Percentiles rank a stretch among this genome's conserved stretches.
Evolutionary conservation across 352 stramenopile genomes (phyloP).

Genomic region (Paralagenidium karlingii): DNA sequence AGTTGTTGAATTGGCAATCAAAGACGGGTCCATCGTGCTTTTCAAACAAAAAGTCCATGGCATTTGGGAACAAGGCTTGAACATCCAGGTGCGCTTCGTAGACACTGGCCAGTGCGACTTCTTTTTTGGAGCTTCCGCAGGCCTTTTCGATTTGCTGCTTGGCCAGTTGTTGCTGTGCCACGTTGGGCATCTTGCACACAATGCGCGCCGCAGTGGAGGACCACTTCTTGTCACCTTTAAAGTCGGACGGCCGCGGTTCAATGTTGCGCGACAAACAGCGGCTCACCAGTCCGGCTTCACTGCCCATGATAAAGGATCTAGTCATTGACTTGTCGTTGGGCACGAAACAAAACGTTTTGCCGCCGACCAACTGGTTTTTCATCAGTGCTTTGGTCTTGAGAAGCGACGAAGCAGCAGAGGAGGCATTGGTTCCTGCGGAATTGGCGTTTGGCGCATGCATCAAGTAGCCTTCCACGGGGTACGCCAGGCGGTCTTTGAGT

Average conservation of each 20-base stretch:
- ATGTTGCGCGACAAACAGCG: conserved; percentile 39
- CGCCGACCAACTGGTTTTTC: conserved; percentile 16
- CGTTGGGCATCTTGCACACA: conserved; percentile 33
- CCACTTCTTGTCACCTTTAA: conserved; percentile 76
- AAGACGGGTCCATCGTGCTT: conserved; percentile 64
- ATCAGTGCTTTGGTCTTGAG: neutral
- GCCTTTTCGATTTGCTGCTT: conserved; percentile 56
- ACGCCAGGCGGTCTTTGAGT: conserved; percentile 63
- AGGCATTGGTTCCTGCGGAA: neutral
- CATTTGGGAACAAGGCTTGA: conserved; percentile 36
- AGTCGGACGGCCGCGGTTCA: conserved; percentile 20
- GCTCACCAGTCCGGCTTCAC: conserved; percentile 49
- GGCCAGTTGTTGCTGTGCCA: conserved; percentile 16
- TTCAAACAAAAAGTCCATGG: conserved; percentile 68
- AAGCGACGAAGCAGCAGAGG: neutral
- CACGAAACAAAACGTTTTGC: conserved; percentile 52
- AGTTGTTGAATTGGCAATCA: conserved; percentile 69
- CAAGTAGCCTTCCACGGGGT: conserved; percentile 77
- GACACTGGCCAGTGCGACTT: conserved; percentile 53
- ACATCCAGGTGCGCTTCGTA: conserved; percentile 66
- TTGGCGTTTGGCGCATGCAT: conserved; percentile 25
- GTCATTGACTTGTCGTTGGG: conserved; percentile 53
- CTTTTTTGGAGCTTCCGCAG: conserved; percentile 27
- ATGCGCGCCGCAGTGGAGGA: conserved; percentile 45
- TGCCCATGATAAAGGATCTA: conserved; percentile 59